Evolutionary conservation across 352 stramenopile genomes (phyloP).

Genomic region (Globisporangium recalcitrans): DNA sequence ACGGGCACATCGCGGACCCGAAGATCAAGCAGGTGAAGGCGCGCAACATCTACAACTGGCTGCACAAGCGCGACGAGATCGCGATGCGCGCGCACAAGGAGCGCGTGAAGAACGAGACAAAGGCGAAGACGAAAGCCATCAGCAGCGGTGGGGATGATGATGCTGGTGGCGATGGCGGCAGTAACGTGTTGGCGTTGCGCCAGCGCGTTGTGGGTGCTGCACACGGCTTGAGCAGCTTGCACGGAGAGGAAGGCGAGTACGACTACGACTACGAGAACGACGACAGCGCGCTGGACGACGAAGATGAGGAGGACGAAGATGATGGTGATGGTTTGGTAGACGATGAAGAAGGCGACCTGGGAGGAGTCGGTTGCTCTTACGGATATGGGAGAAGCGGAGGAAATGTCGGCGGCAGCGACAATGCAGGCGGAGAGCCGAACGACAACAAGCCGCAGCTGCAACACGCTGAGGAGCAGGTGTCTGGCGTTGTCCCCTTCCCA

Average conservation of each 20-base stretch:
- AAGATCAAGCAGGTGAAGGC: slow-evolving; percentile 11
- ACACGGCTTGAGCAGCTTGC: not conserved
- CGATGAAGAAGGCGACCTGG: not conserved
- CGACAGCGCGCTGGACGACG: not conserved
- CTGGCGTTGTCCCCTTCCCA: not conserved
- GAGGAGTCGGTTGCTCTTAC: not conserved
- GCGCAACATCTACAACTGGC: slow-evolving; percentile 15
- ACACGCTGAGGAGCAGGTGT: not conserved
- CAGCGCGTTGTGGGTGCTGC: not conserved
- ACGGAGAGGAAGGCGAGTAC: not conserved
- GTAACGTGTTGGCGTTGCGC: not conserved
- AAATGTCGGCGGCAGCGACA: not conserved
- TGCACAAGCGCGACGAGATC: slow-evolving; percentile 10
- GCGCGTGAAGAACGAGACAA: not conserved
- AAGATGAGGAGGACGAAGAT: not conserved
- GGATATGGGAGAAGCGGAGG: not conserved
- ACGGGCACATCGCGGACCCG: slow-evolving; percentile 9
- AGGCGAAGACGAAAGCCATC: not conserved
- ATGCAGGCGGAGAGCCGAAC: not conserved
- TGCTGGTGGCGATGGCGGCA: not conserved
- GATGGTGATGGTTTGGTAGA: not conserved
- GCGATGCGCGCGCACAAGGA: slow-evolving; percentile 7
- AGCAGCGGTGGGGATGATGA: not conserved
- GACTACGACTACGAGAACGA: not conserved
- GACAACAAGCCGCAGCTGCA: not conserved